Evolutionary conservation across 2,329 filamentous ascomycete species (phyloP), one percentile per base, ranked within the genome.

Genomic region (Colletotrichum lupini): DNA sequence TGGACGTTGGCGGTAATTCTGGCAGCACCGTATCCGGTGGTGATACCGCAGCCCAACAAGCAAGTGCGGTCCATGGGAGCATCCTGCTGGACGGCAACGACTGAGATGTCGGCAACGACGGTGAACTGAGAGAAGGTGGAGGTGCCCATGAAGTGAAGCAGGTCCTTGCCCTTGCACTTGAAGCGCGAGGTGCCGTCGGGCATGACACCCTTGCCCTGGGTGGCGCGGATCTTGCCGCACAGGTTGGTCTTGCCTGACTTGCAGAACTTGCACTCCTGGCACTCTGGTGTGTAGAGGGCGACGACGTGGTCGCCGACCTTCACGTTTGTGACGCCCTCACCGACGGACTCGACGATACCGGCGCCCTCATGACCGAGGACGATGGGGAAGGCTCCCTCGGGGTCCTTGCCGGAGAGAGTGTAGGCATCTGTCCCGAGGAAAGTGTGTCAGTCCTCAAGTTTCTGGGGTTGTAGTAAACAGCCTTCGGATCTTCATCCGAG

Each of bases 41-140:
- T 99, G 87, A 99, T 98, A 84, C 97, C 97, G 84, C 97, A 99
- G 81, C 97, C 97, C 66, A 99, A 91, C 84, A 99, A 87, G 85
- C 97, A 99, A 64, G 95, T 97, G 77, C 95, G 92, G 89, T 99
- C 97, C 92, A 98, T 97, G 75, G 95, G 94, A 16, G 97, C 97
- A 79, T 97, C 92, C 74, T 91, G 90, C 79, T 95, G 95, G 78
- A 99, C 95, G 75, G 95, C 93, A 32, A 99, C 97, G 71, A 98
- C 97, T 61, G 95, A 98, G 85, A 99, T 98, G 84, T 99, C 97
- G 83, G 97, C 96, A 49, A 99, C 95, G 76, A 99, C 97, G 71
- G 97, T 98, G 88, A 97, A 99, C 87, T 99, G 97, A 37, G 95
- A 97, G 89, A 99, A 99, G 78, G 97, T 99, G 49, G 95, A 98